Evolutionary conservation across 2,329 filamentous ascomycete species (phyloP).

Genomic region (Emmonsia crescens): DNA sequence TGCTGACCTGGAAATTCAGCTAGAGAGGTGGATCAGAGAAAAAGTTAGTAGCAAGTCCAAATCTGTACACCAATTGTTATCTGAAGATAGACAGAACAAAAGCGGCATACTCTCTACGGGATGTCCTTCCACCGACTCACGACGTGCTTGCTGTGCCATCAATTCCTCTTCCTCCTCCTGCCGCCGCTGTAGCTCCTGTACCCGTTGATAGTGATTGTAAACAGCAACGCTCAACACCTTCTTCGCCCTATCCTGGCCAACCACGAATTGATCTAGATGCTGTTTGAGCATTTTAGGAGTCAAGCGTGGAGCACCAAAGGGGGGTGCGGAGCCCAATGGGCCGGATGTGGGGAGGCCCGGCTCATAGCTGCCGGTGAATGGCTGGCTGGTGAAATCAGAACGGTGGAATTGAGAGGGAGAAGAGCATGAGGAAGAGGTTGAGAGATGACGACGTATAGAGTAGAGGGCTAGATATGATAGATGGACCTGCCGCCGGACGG

Average conservation of each 20-base stretch:
- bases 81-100: not conserved
- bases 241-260: slow-evolving; percentile 86
- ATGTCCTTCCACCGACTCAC: slow-evolving; percentile 59
- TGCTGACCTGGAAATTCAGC: slow-evolving; percentile 55
- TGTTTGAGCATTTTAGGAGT: slow-evolving; percentile 65
- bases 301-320: slow-evolving; percentile 46
- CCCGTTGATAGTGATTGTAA: slow-evolving; percentile 90
- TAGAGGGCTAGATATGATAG: slow-evolving; percentile 30
- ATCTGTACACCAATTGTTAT: not conserved
- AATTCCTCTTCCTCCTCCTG: slow-evolving; percentile 70
- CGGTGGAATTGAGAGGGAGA: slow-evolving; percentile 43
- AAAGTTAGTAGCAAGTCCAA: not conserved
- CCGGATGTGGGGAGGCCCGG: slow-evolving; percentile 50
- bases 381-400: slow-evolving; percentile 53
- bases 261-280: slow-evolving; percentile 89
- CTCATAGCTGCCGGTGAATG: slow-evolving; percentile 54
- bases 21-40: slow-evolving; percentile 18
- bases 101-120: slow-evolving; percentile 59
- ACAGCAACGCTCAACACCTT: slow-evolving; percentile 87
- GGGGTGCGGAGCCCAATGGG: slow-evolving; percentile 49
- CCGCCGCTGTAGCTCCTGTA: slow-evolving; percentile 63
- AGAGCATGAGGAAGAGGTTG: slow-evolving; percentile 28
- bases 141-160: slow-evolving; percentile 58
- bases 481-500: slow-evolving; percentile 29
- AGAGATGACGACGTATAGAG: slow-evolving; percentile 22